phyloP scores from a whole-genome alignment of 148 eudicot genomes.

The Cornus kousa region DNA sequence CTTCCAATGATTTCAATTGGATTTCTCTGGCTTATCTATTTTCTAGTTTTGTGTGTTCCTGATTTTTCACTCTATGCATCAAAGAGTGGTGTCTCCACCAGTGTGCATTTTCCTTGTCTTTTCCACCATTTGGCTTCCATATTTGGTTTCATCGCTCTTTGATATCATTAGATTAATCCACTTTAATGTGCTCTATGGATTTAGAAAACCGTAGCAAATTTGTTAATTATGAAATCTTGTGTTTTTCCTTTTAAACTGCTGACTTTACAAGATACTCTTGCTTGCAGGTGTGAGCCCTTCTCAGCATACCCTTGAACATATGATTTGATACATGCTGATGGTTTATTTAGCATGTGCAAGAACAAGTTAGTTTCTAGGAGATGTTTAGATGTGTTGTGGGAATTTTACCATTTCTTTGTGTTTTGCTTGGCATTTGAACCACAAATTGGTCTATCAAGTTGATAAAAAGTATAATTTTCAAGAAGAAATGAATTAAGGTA shows the following conservation, averaged over 20 bases:
- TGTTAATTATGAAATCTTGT: background rate
- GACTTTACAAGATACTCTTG: background rate
- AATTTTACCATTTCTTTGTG: background rate
- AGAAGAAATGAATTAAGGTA: no score
- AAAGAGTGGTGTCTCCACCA: background rate
- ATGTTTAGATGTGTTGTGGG: background rate
- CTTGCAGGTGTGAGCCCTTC: slow-evolving; percentile 59
- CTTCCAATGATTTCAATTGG: background rate
- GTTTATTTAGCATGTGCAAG: slow-evolving; percentile 45
- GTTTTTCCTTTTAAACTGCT: background rate
- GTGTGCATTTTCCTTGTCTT: background rate
- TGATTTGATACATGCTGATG: slow-evolving; percentile 52
- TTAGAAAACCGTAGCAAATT: background rate
- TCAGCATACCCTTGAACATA: slow-evolving; percentile 60
- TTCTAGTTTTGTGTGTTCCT: background rate
- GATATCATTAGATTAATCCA: background rate
- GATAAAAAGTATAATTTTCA: background rate
- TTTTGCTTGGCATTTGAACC: background rate
- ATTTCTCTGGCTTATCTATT: background rate
- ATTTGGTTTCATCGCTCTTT: background rate
- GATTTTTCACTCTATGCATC: background rate
- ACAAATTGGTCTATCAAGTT: background rate
- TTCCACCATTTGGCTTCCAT: background rate
- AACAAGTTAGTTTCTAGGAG: slow-evolving; percentile 31
- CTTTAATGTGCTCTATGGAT: background rate